phyloP scores from a whole-genome alignment of 352 stramenopile species.

The Plasmopara muralis region DNA sequence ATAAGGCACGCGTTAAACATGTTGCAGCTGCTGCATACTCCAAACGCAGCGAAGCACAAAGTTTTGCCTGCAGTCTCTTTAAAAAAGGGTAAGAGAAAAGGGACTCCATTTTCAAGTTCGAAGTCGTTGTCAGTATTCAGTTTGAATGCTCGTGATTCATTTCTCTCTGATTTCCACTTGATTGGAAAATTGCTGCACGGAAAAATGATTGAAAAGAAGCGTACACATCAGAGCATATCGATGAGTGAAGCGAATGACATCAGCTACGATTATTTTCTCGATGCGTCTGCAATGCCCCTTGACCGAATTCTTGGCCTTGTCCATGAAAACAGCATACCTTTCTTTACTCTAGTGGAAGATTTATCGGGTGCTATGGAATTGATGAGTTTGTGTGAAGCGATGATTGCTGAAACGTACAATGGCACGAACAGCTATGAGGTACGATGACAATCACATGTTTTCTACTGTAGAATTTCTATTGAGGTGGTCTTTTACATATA shows the following conservation, averaged over 20 bases:
- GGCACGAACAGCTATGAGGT: constrained; percentile 45
- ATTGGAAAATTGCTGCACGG: constrained; percentile 72
- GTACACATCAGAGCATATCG: constrained; percentile 3
- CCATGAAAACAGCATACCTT: constrained; percentile 64
- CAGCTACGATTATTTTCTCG: constrained; percentile 45
- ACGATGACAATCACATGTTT: constrained; percentile 2
- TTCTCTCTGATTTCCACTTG: constrained; percentile 77
- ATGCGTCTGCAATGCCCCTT: constrained; percentile 45
- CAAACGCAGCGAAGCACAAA: constrained; percentile 6
- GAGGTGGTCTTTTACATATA: background rate
- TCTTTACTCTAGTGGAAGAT: constrained; percentile 74
- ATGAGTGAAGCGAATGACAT: constrained; percentile 8
- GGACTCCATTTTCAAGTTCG: background rate
- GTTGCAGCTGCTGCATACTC: constrained; percentile 44
- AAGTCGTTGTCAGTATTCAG: constrained; percentile 5
- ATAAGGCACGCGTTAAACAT: constrained; percentile 77
- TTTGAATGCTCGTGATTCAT: constrained; percentile 44
- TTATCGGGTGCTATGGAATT: constrained; percentile 49
- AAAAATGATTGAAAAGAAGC: constrained; percentile 36
- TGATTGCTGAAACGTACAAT: constrained; percentile 50
- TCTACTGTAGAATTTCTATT: constrained; percentile 1
- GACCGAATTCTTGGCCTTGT: constrained; percentile 59
- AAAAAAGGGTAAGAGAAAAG: constrained; percentile 13
- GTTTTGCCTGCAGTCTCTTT: background rate
- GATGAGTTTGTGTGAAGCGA: constrained; percentile 63